Evolutionary conservation across 331 rosid genomes (phyloP), one percentile per base, ranked within the genome.

Genomic region (Acacia pycnantha): DNA sequence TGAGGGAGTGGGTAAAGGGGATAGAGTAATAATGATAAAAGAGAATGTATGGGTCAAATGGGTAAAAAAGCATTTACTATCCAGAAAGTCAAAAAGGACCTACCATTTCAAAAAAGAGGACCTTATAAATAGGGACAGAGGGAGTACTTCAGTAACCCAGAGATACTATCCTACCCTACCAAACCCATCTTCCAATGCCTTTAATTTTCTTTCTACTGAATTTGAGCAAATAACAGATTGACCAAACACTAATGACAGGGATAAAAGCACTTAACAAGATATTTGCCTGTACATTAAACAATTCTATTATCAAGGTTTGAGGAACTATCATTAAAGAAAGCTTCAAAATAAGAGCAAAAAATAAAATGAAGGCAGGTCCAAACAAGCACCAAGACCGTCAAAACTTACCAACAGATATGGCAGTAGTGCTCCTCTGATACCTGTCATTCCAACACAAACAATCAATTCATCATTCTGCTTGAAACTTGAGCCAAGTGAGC

Each of bases 371-470:
- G 9, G n/a, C 6, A 6, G 8, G 4, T 44, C 12, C 24, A 71
- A 70, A n/a, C 35, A 70, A 21, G n/a, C 40, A 61, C 68, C 54
- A 26, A 71, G 40, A 24, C 15, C 47, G 15, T 71, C 47, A 26
- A 70, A 50, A 77, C 41, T 87, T 86, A 92, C 99, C 99, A 9
- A 96, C 95, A 74, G 99, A 96, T 51, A 96, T 92, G 15, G 99
- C 97, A 33, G 98, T 93, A 1, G 97, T 96, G 84, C 99, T 96
- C 82, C 99, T 82, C 79, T 96, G 99, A 78, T 96, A 96, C 87
- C 99, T 96, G 92, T 27, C 61, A 85, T 48, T n/a, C 1, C 33
- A 59, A 11, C 31, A 79, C 16, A 82, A 41, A 56, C 19, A 24
- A 69, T 33, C 65, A 71, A 54, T 27, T 61, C 70, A 54, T 46